Conservation (phyloP, 305 asterid species). For the Solanum hybrid region DNA sequence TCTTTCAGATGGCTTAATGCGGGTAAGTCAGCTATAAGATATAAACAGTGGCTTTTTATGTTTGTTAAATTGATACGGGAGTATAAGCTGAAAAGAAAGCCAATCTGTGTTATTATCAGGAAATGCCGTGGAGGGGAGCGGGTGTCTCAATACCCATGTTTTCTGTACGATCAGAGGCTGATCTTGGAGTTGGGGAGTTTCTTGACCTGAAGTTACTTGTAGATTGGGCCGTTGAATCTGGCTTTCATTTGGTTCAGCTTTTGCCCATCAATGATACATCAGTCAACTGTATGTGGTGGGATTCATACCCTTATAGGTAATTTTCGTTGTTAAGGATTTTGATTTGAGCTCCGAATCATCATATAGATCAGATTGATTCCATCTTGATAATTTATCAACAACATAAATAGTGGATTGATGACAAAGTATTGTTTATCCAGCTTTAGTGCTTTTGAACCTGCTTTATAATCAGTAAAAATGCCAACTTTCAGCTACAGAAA, state of each 20-base stretch:
- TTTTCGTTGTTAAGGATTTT: background rate
- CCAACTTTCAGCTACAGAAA: background rate
- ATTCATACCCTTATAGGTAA: constrained; percentile 98
- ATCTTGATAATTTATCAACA: background rate
- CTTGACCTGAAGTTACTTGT: constrained; percentile 89
- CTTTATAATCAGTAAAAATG: background rate
- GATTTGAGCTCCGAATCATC: background rate
- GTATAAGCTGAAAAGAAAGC: background rate
- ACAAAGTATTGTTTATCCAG: background rate
- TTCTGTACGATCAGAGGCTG: constrained; percentile 83
- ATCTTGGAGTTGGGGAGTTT: constrained; percentile 94
- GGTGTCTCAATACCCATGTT: constrained; percentile 97
- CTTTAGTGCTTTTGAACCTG: background rate
- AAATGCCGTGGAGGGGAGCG: constrained; percentile 96
- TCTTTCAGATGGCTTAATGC: constrained; percentile 87
- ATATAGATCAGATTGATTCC: background rate
- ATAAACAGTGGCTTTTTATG: background rate
- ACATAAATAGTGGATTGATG: background rate
- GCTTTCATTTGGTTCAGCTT: constrained; percentile 94
- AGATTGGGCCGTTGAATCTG: constrained; percentile 85
- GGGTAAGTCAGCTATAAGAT: constrained; percentile 44
- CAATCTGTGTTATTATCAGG: constrained; percentile 32
- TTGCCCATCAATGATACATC: constrained; percentile 96
- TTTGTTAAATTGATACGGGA: background rate
- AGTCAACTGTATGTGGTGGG: constrained; percentile 97